Evolutionary conservation across 2,329 filamentous ascomycete species (phyloP).

Genomic region (Alternaria triticina): DNA sequence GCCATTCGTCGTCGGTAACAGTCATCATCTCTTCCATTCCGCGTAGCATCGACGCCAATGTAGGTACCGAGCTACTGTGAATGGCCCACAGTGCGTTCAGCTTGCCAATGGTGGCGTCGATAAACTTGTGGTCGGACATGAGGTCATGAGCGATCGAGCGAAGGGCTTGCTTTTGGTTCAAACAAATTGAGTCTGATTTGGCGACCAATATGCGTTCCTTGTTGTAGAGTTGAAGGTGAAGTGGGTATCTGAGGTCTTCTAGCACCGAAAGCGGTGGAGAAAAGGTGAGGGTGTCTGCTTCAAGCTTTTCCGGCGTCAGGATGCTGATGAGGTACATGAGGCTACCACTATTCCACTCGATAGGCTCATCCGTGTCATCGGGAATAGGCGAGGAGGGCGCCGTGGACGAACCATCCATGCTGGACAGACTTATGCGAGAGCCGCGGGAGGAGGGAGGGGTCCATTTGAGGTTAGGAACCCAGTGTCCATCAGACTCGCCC

Average conservation of each 20-base stretch:
- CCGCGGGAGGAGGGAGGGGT: background rate
- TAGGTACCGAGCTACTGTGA: background rate
- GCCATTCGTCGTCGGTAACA: conserved; percentile 17
- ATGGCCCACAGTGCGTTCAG: conserved; percentile 20
- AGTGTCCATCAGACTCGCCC: background rate
- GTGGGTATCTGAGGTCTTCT: background rate
- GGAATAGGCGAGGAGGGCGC: background rate
- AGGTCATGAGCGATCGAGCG: conserved; percentile 17
- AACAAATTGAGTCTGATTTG: conserved; percentile 7
- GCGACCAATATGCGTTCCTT: conserved; percentile 13
- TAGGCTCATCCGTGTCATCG: background rate
- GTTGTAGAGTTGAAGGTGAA: conserved; percentile 19
- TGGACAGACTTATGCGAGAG: background rate
- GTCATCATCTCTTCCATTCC: conserved; percentile 24
- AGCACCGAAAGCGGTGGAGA: conserved; percentile 20
- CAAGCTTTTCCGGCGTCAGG: conserved; percentile 17
- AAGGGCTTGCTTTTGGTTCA: conserved; percentile 1
- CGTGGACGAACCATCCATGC: background rate
- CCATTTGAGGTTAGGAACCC: conserved; percentile 15
- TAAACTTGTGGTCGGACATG: background rate
- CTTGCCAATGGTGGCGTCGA: conserved; percentile 6
- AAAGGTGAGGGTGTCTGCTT: conserved; percentile 16
- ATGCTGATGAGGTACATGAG: conserved; percentile 26
- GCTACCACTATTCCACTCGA: conserved; percentile 23
- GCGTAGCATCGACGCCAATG: conserved; percentile 15